Percentiles rank a stretch among this genome's conserved stretches.
Conservation (phyloP, 345 rosid species). For the Chamaenerion angustifolium region DNA sequence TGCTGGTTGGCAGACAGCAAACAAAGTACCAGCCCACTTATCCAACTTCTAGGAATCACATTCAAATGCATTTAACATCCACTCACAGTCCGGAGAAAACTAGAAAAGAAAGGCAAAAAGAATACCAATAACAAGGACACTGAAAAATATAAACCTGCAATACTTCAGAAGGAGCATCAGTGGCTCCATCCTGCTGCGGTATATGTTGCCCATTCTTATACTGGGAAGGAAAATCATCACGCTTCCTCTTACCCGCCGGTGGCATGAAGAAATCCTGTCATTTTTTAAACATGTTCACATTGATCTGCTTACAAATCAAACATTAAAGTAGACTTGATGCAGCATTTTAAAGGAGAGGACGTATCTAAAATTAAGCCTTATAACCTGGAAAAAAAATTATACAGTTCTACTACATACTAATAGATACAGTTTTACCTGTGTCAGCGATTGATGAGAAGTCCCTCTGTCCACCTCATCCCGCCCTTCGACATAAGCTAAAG, state of each 20-base stretch:
- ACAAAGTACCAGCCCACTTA: no score
- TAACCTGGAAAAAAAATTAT: background rate
- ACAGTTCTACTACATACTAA: background rate
- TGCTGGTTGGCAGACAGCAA: no score
- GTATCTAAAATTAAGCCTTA: background rate
- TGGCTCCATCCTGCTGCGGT: slow-evolving; percentile 96
- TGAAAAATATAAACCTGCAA: slow-evolving; percentile 14
- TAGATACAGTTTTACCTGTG: slow-evolving; percentile 38
- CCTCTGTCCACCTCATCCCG: slow-evolving; percentile 81
- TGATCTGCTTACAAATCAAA: background rate
- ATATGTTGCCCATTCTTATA: slow-evolving; percentile 78
- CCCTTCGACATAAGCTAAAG: slow-evolving; percentile 84
- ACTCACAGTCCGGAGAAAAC: no score
- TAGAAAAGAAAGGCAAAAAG: background rate
- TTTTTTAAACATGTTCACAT: slow-evolving; percentile 17
- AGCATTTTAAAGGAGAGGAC: background rate
- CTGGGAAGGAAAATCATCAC: slow-evolving; percentile 56
- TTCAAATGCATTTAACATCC: background rate
- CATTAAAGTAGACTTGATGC: background rate
- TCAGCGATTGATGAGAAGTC: slow-evolving; percentile 52
- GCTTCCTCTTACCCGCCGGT: slow-evolving; percentile 84
- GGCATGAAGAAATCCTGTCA: slow-evolving; percentile 72
- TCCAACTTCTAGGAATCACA: no score
- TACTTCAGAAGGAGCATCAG: slow-evolving; percentile 36
- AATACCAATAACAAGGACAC: no score